phyloP scores from a whole-genome alignment of 305 asterid species.

The Ajuga reptans region DNA sequence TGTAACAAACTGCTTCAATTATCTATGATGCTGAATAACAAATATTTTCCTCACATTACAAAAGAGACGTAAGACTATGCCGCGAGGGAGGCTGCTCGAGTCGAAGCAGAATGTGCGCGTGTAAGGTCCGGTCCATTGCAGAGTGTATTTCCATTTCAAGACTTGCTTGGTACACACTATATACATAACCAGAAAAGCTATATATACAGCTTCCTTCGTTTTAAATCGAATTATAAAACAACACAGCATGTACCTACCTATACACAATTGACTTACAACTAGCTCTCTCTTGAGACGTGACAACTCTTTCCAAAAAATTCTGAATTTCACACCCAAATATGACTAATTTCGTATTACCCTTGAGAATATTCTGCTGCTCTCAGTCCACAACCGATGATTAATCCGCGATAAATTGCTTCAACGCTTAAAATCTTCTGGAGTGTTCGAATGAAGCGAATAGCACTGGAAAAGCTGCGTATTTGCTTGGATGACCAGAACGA shows the following conservation, averaged over 20 bases:
- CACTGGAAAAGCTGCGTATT: background rate
- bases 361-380: background rate
- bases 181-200: conserved; percentile 16
- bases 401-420: background rate
- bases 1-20: no score
- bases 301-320: background rate
- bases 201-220: conserved; percentile 10
- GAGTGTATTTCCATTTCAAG: background rate
- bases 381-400: background rate
- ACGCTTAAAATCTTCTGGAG: background rate
- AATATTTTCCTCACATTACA: no score
- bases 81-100: no score
- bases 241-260: background rate
- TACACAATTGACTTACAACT: background rate
- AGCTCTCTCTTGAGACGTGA: background rate
- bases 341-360: background rate
- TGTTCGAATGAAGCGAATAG: background rate
- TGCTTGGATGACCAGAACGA: background rate
- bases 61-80: no score
- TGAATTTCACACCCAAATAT: background rate
- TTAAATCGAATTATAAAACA: background rate
- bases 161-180: background rate
- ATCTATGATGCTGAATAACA: no score
- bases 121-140: no score
- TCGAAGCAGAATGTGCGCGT: no score